Evolutionary conservation across 2,329 filamentous ascomycete species (phyloP).

Genomic region (Talaromyces sp.): DNA sequence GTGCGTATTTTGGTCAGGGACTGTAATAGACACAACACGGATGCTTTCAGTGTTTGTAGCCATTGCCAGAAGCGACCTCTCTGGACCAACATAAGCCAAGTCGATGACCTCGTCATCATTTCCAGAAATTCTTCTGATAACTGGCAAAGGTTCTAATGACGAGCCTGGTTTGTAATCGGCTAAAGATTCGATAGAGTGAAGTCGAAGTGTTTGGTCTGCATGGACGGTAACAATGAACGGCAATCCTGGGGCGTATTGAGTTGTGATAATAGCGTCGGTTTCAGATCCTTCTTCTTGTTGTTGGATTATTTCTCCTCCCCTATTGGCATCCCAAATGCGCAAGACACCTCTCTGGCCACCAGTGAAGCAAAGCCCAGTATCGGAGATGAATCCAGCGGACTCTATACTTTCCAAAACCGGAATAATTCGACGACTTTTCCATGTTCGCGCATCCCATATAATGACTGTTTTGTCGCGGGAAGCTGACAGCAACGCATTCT

Average conservation of each 20-base stretch:
- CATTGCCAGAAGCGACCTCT: constrained; percentile 78
- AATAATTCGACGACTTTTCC: constrained; percentile 77
- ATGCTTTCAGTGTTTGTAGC: constrained; percentile 96
- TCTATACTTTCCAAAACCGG: constrained; percentile 86
- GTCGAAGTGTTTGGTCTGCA: constrained; percentile 80
- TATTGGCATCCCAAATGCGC: constrained; percentile 77
- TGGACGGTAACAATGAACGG: constrained; percentile 78
- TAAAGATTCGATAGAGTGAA: constrained; percentile 60
- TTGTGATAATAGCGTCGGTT: constrained; percentile 68
- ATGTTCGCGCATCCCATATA: constrained; percentile 82
- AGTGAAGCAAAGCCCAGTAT: constrained; percentile 72
- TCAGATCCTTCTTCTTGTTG: constrained; percentile 64
- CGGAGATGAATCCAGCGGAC: constrained; percentile 72
- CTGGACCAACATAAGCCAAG: constrained; percentile 76
- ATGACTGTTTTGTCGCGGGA: constrained; percentile 93
- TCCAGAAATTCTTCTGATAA: constrained; percentile 80
- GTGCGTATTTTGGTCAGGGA: constrained; percentile 33
- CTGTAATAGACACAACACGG: constrained; percentile 71
- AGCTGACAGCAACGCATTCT: constrained; percentile 76
- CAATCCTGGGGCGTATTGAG: constrained; percentile 64
- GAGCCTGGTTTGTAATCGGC: constrained; percentile 38
- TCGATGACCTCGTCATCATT: constrained; percentile 99
- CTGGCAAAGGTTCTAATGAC: constrained; percentile 57
- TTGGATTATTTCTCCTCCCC: constrained; percentile 73
- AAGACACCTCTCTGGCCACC: constrained; percentile 81